Conservation (phyloP, 2,329 filamentous ascomycete species). For the Colletotrichum eremochloae region DNA sequence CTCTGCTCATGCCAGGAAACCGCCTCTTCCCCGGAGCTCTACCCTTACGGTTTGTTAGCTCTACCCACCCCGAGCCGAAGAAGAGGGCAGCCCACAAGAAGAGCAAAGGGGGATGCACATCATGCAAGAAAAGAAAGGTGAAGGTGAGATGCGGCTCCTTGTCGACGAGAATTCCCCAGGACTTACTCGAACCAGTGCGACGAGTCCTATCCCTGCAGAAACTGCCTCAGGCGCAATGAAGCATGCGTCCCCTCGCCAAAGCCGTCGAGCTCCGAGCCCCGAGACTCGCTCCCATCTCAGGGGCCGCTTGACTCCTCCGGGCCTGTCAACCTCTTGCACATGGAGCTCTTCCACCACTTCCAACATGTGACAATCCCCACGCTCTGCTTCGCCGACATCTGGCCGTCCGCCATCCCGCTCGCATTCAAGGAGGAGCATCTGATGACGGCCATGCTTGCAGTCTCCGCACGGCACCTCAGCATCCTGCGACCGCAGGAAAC, state of each 20-base stretch:
- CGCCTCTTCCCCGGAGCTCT: neutral
- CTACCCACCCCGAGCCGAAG: constrained; percentile 7
- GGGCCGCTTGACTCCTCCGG: constrained; percentile 1
- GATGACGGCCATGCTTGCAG: constrained; percentile 46
- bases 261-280: constrained; percentile 18
- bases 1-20: constrained; percentile 8
- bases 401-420: constrained; percentile 46
- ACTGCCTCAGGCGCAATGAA: constrained; percentile 47
- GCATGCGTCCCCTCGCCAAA: constrained; percentile 17
- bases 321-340: constrained; percentile 48
- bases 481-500: constrained; percentile 34
- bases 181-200: constrained; percentile 46
- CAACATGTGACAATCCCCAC: constrained; percentile 45
- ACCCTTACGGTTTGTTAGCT: constrained; percentile 16
- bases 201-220: constrained; percentile 46
- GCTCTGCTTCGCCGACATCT: constrained; percentile 47
- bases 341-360: constrained; percentile 52
- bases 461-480: constrained; percentile 45
- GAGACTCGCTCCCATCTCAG: neutral
- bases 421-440: constrained; percentile 49
- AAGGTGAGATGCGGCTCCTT: constrained; percentile 44
- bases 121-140: constrained; percentile 49
- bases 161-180: neutral
- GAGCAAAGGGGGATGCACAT: constrained; percentile 47
- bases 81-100: constrained; percentile 46